Conservation (phyloP, 2,329 filamentous ascomycete species). For the Ceratocystiopsis sp. region DNA sequence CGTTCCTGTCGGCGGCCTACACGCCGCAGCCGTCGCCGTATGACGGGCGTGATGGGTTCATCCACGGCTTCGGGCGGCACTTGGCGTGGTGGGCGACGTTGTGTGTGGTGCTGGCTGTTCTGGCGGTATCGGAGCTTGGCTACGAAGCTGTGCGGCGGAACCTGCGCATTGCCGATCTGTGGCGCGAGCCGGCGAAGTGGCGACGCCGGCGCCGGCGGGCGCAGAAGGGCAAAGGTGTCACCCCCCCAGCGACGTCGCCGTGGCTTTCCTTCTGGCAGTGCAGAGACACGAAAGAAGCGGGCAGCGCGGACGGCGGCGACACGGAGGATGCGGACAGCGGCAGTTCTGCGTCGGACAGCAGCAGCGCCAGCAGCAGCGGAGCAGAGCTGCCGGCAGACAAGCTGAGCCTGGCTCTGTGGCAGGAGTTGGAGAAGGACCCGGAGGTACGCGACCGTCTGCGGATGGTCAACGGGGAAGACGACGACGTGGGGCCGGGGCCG, state of each 20-base stretch:
- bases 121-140: constrained; percentile 45
- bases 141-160: constrained; percentile 32
- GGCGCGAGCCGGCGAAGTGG: constrained; percentile 16
- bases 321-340: constrained; percentile 1
- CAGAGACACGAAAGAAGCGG: background rate
- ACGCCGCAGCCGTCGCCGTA: constrained; percentile 34
- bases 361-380: constrained; percentile 1
- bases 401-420: constrained; percentile 38
- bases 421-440: constrained; percentile 38
- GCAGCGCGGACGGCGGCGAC: background rate
- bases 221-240: background rate
- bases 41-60: constrained; percentile 49
- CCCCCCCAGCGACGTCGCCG: background rate
- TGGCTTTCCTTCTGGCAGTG: constrained; percentile 9
- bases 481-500: background rate
- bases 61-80: constrained; percentile 47
- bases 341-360: constrained; percentile 3
- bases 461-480: constrained; percentile 21
- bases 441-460: constrained; percentile 24
- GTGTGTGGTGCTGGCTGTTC: constrained; percentile 40
- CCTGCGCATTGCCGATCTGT: constrained; percentile 27
- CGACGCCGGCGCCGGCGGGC: background rate
- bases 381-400: constrained; percentile 23
- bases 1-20: constrained; percentile 50
- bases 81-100: constrained; percentile 57